These are phyloP conservation scores for Fusarium ambrosium DNA, from an alignment of 2,329 filamentous ascomycete species.

Conservation along the genomic window DNA sequence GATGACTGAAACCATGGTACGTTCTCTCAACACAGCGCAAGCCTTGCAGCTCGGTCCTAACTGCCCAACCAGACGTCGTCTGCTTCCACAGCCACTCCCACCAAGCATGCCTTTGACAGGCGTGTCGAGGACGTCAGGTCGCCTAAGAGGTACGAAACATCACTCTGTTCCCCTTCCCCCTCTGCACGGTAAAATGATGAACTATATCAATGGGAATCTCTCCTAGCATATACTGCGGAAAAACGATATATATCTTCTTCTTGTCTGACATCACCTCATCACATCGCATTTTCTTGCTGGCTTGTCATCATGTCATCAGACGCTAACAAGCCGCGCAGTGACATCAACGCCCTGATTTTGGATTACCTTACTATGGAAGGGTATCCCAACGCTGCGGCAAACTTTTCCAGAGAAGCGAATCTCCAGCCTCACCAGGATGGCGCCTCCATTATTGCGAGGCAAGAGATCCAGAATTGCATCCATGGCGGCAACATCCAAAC, in stretches of 20 bases:
- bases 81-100: conserved; percentile 78
- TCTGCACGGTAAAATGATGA: conserved; percentile 74
- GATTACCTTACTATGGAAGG: conserved; percentile 98
- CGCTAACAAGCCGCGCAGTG: conserved; percentile 68
- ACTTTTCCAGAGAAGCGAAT: conserved; percentile 95
- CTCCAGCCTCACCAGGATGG: conserved; percentile 80
- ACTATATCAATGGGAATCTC: conserved; percentile 99
- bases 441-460: conserved; percentile 80
- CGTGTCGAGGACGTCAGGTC: conserved; percentile 88
- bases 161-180: neutral
- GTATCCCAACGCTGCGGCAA: conserved; percentile 91
- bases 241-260: conserved; percentile 75
- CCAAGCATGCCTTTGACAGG: conserved; percentile 81
- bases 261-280: conserved; percentile 65
- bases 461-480: conserved; percentile 87
- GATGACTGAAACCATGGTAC: conserved; percentile 42
- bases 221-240: conserved; percentile 97
- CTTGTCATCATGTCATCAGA: conserved; percentile 4
- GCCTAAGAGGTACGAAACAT: conserved; percentile 83
- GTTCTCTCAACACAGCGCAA: conserved; percentile 28
- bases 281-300: conserved; percentile 11
- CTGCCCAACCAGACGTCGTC: conserved; percentile 71
- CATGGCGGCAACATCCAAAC: conserved; percentile 86
- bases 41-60: conserved; percentile 33
- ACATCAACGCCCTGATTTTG: conserved; percentile 95